phyloP scores from a whole-genome alignment of 2,329 filamentous ascomycete species.

The Fusarium metavorans region DNA sequence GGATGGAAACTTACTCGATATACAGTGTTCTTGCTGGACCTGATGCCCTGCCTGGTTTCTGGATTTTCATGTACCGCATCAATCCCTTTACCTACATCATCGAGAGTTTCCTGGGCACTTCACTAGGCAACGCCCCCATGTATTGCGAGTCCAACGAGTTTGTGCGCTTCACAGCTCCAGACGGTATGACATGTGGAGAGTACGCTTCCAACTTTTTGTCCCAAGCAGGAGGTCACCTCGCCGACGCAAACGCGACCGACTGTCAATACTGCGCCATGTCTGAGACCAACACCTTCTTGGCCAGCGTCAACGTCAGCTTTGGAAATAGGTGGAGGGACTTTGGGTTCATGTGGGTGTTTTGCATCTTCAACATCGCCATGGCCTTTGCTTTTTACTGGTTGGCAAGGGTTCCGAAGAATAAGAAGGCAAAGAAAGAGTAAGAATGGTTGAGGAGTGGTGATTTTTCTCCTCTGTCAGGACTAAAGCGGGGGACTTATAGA shows the following conservation, averaged over 20 bases:
- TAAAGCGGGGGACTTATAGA: neutral
- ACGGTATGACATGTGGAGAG: neutral
- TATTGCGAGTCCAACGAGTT: neutral
- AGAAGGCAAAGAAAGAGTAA: neutral
- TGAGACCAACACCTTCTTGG: neutral
- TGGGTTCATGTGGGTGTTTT: neutral
- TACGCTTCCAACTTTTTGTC: neutral
- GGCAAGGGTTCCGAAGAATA: neutral
- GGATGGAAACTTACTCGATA: neutral
- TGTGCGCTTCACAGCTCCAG: neutral
- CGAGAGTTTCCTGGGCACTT: neutral
- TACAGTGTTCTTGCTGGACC: conserved; percentile 26
- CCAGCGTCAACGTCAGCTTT: neutral
- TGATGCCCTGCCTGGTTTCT: neutral
- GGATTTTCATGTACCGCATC: neutral
- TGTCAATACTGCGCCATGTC: neutral
- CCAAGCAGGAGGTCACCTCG: neutral
- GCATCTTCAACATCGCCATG: neutral
- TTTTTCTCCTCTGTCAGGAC: neutral
- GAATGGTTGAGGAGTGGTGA: neutral
- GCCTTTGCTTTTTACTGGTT: neutral
- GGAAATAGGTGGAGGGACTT: neutral
- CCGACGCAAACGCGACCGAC: neutral
- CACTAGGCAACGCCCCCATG: neutral
- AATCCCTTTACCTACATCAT: neutral